Evolutionary conservation across 2,329 filamentous ascomycete species (phyloP).

Genomic region (Colletotrichum orbiculare): DNA sequence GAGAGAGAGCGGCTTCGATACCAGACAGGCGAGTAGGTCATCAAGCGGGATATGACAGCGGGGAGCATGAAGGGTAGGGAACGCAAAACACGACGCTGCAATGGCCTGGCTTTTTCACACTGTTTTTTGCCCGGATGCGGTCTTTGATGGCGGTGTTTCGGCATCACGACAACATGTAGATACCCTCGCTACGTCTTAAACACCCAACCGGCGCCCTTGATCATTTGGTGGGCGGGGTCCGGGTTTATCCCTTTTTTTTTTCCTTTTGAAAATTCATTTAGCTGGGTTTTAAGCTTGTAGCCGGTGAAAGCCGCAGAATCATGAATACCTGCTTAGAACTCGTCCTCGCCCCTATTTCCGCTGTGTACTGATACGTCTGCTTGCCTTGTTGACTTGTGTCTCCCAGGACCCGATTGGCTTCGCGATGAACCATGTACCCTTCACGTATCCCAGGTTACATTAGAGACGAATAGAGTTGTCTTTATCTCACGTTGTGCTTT

Average conservation of each 20-base stretch:
- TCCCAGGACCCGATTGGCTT: too few species aligned
- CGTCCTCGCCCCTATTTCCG: too few species aligned
- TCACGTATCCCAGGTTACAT: too few species aligned
- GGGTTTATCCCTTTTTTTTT: not conserved
- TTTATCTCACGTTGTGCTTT: too few species aligned
- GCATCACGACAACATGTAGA: constrained; percentile 26
- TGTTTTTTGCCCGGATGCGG: too few species aligned
- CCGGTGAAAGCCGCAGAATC: too few species aligned
- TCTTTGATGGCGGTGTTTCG: constrained; percentile 13
- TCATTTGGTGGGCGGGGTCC: not conserved
- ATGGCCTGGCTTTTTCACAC: not conserved
- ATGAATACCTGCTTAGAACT: too few species aligned
- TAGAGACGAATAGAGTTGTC: too few species aligned
- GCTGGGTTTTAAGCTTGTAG: not conserved
- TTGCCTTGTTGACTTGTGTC: too few species aligned
- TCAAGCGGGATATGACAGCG: not conserved
- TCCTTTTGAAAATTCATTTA: not conserved
- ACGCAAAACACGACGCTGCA: constrained; percentile 16
- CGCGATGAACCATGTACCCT: too few species aligned
- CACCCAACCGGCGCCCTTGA: constrained; percentile 15
- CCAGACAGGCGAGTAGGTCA: constrained; percentile 25
- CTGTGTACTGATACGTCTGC: too few species aligned
- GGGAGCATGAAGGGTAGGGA: constrained; percentile 8
- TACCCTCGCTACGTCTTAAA: constrained; percentile 24
- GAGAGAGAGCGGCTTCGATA: constrained; percentile 20